Base-by-base conservation (phyloP, 164 flowering plant species). In the Stephania japonica region DNA sequence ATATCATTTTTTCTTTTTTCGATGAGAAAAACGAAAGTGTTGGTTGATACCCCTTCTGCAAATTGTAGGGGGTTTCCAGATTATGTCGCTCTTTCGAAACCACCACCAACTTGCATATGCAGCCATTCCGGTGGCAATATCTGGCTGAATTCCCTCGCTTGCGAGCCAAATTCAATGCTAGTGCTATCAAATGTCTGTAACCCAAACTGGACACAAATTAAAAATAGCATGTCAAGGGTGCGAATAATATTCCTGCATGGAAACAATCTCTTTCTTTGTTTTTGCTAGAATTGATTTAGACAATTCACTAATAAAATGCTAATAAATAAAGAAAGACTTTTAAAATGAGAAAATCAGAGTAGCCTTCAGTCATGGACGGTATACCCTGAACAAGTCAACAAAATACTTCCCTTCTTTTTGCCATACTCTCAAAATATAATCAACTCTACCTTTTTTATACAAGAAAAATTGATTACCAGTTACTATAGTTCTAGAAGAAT, bases 51-150 rank as follows among this genome's bases (percentile, higher is more conserved):
- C 71, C 59, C 38, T 69, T 75, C 67, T 70, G 78, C 69, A 42
- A 67, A 56, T 42, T 32, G 70, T 42, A 16, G 75, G 66, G 61
- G 49, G 42, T 42, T 62, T 59, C 11, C 14, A 70, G 62, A 67
- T 80, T 76, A 87, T 68, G 87, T 70, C 77, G 90, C 70, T 79
- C 92, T 81, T 77, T 87, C 90, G 73, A 89, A 90, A 80, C 79
- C 83, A 49, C 89, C 83, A 75, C 97, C 95, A 63, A 88, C 78
- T 80, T 92, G 98, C 98, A 91, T 92, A 75, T 90, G 97, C 67
- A 95, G 84, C 94, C 96, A 90, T 69, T 90, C 92, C 1, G 85
- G 74, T 70, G 86, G 85, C 38, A 89, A 75, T 72, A 86, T 91
- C 75, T 79, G 88, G 56, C 75, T 81, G 80, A 86, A 87, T 70